Base-by-base conservation (phyloP, 75 land plant genomes). In the Selaginella moellendorffii region DNA sequence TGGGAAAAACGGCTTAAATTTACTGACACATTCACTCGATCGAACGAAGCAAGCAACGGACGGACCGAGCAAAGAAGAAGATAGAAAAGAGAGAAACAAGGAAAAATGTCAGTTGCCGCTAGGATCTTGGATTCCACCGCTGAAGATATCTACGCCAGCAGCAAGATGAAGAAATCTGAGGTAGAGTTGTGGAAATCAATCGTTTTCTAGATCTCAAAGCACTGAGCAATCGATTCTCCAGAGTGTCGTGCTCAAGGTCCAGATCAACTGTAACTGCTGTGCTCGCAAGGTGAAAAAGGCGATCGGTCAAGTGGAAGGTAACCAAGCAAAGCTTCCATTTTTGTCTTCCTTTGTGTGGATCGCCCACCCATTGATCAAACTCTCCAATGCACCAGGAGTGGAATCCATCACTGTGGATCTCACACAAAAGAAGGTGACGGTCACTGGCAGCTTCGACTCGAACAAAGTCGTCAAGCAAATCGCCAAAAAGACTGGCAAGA, bases 391-490 rank as follows among this genome's bases (percentile, higher is more conserved):
- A 36, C 14, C 59, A 56, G 59, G 59, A 8, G 59, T 56, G 8
- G 59, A 56, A 25, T 56, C 59, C 8, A 21, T 56, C n/a, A 19
- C 19, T 24, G 59, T 56, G 5, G 59, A 56, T 56, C 2, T 56
- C 23, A 56, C 5, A 19, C 59, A 56, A 19, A 19, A 56, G 59
- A 56, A 56, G 59, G 24, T 56, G 2, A 56, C 59, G 2, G 59
- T 56, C n/a, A 56, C 59, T 24, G 59, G 59, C 8, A 56, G 24
- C 23, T 19, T 56, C 9, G 59, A 56, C n/a, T 56, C 59, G n/a
- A 56, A 19, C 59, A 56, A 56, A 25, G 59, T 56, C n/a, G 19
- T 56, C 17, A 56, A 56, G 21, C 21, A 56, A 19, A 14, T 36
- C 14, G 46, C 46, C 5, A 36, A 36, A 36, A 36, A 36, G 46